Percentiles rank a stretch among this genome's conserved stretches.
These are phyloP conservation scores for Oidiodendron maius DNA, from an alignment of 495 filamentous ascomycete genomes.

Conservation along the genomic window DNA sequence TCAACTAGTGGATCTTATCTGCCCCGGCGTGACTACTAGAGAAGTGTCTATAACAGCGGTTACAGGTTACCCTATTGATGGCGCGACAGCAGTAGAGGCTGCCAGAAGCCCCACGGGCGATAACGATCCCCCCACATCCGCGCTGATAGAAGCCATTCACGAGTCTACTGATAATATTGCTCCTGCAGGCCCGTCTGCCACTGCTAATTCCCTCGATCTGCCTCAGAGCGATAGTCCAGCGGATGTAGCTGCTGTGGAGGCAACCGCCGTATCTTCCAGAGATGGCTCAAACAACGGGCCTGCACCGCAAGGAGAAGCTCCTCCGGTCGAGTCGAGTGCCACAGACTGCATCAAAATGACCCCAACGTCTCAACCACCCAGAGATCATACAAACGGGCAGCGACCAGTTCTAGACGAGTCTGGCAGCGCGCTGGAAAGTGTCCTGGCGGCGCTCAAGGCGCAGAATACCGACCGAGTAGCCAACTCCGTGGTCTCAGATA, in stretches of 20 bases:
- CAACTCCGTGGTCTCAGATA: neutral
- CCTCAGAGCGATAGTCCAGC: neutral
- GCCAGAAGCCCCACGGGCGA: neutral
- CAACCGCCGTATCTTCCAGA: neutral
- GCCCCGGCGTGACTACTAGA: too few species aligned
- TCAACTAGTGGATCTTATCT: too few species aligned
- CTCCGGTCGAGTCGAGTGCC: neutral
- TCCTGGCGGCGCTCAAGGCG: neutral
- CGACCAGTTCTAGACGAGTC: slow-evolving; percentile 1
- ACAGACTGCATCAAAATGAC: neutral
- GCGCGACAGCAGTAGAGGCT: neutral
- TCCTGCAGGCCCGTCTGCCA: neutral
- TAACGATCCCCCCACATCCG: neutral
- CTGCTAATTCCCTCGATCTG: neutral
- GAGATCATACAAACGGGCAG: neutral
- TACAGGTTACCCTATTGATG: neutral
- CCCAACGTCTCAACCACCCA: neutral
- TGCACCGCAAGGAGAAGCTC: neutral
- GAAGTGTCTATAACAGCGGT: too few species aligned
- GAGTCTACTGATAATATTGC: neutral
- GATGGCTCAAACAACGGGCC: neutral
- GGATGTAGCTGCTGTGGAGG: neutral
- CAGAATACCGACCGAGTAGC: slow-evolving; percentile 1
- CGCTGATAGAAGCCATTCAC: neutral
- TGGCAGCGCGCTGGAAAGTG: neutral